phyloP scores from a whole-genome alignment of 108 stramenopile genomes.

The Discostella stelligeroides region DNA sequence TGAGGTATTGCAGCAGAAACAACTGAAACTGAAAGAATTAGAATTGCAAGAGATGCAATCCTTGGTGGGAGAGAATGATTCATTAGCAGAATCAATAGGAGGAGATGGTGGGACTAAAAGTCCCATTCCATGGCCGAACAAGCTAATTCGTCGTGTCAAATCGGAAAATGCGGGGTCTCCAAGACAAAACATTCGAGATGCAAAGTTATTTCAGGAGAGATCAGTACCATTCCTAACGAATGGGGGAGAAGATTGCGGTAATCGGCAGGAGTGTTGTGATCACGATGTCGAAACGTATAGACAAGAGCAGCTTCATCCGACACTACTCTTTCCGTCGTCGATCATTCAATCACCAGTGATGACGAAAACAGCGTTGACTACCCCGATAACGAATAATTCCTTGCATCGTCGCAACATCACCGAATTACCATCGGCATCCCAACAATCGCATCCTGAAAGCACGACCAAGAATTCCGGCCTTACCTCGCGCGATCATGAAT shows the following conservation, averaged over 20 bases:
- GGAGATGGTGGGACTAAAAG: not conserved
- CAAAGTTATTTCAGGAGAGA: not conserved
- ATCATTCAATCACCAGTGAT: not conserved
- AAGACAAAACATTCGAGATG: not conserved
- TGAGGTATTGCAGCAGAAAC: constrained; percentile 30
- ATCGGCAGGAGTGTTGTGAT: not conserved
- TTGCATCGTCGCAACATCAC: not conserved
- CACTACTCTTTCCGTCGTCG: not conserved
- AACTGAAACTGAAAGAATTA: not conserved
- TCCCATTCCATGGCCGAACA: not conserved
- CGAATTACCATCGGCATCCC: not conserved
- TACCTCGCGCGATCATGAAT: not conserved
- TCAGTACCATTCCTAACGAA: not conserved
- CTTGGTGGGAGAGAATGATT: not conserved
- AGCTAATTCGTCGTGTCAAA: not conserved
- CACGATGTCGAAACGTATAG: not conserved
- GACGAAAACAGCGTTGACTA: not conserved
- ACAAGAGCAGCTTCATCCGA: not conserved
- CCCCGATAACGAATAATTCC: not conserved
- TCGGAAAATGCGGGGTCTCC: not conserved
- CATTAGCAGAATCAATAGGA: not conserved
- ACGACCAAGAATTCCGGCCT: not conserved
- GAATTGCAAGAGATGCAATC: not conserved
- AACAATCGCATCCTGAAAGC: not conserved
- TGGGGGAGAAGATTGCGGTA: not conserved